These are phyloP conservation scores for Chrysosphaeria jannelii DNA, from an alignment of 2,329 filamentous ascomycete genomes.

Conservation along the genomic window DNA sequence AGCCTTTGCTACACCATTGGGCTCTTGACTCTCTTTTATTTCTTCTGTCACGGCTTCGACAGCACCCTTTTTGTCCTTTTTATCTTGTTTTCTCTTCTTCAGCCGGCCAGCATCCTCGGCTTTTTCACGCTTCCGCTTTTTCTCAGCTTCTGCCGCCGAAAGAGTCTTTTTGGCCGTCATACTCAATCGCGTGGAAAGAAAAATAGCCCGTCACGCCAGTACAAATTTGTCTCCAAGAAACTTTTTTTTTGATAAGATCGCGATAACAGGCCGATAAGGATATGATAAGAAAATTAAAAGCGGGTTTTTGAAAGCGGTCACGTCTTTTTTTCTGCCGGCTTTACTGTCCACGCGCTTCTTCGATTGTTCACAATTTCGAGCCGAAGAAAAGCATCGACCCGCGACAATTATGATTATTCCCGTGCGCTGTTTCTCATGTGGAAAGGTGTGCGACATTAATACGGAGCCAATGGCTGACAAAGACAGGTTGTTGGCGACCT, in stretches of 20 bases:
- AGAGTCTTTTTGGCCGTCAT: conserved; percentile 6
- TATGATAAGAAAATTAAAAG: conserved; percentile 1
- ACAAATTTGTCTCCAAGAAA: conserved; percentile 1
- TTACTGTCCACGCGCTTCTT: not conserved
- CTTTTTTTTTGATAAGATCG: conserved; percentile 4
- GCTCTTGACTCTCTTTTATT: too few relatives aligned
- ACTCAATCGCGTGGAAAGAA: too few relatives aligned
- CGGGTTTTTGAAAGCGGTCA: not conserved
- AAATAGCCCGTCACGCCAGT: too few relatives aligned
- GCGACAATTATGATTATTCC: conserved; percentile 72
- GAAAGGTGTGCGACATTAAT: too few relatives aligned
- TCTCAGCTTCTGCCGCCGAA: conserved; percentile 7
- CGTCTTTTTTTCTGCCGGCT: not conserved
- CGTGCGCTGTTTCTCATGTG: conserved; percentile 93
- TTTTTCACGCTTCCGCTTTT: conserved; percentile 9
- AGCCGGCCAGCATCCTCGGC: conserved; percentile 6
- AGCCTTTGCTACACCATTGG: too few relatives aligned
- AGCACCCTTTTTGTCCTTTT: conserved; percentile 1
- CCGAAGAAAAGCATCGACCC: too few relatives aligned
- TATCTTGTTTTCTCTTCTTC: conserved; percentile 4
- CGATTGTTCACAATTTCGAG: too few relatives aligned
- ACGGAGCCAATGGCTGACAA: too few relatives aligned
- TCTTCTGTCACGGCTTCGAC: too few relatives aligned
- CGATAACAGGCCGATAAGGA: conserved; percentile 4
- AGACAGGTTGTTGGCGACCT: conserved; percentile 76